Evolutionary conservation across 108 stramenopile genomes (phyloP), one percentile per base, ranked within the genome.

Genomic region (Tribonema minus): DNA sequence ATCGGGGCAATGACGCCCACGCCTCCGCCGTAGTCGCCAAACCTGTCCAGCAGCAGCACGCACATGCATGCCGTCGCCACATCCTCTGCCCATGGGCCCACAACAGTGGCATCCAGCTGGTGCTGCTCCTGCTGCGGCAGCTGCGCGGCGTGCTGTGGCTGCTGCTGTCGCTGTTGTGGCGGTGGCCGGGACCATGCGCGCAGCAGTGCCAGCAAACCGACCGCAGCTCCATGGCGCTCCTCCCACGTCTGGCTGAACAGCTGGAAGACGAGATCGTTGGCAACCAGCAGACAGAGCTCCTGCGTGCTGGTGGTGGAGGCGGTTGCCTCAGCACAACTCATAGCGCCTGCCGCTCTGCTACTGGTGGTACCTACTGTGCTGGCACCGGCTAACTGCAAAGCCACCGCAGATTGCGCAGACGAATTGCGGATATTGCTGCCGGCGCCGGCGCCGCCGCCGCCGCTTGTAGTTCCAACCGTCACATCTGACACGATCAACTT

Each of bases 81-180:
- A 36, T 78, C 76, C 67, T 78, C 76, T 31, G 66, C 76, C 76
- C 76, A 78, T 35, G 54, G 58, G 15, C 29, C 76, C 67, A 78
- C 37, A n/a, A 67, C n/a, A 1, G n/a, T 2, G 3, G 33, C 66
- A 37, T 25, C 36, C 36, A 3, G 3, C 25, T 4, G 65, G 26
- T 35, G 3, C 7, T 35, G 4, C 27, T 27, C 9, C 68, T 23
- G 26, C 6, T 1, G 28, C 32, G 9, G 3, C 66, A 15, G 35
- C 35, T 29, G 32, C 66, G 3, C 26, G 9, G 3, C 4, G 6
- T 4, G 30, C 23, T 20, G 37, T 26, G 15, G 60, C 61, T 4
- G 32, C 60, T 25, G 15, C 72, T 25, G 1, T 33, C 3, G 33
- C 60, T n/a, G 23, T 25, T 3, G 25, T 4, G 27, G 23, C 7